Percentiles rank a stretch among this genome's conserved stretches.
phyloP scores from a whole-genome alignment of 352 stramenopile genomes.

The Phytophthora nicotianae region DNA sequence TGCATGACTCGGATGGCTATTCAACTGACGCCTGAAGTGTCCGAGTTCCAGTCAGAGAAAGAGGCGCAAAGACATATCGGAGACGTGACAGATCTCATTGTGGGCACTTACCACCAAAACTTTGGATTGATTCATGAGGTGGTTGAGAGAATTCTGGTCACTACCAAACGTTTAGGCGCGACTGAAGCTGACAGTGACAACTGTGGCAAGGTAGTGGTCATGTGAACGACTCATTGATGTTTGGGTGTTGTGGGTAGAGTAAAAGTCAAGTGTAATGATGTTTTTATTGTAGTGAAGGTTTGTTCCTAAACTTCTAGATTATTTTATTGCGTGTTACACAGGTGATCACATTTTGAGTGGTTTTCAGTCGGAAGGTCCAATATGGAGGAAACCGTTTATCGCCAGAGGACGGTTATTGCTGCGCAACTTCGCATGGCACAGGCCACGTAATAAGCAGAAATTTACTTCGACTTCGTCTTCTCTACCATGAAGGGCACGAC shows the following conservation, averaged over 20 bases:
- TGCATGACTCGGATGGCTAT: conserved; percentile 28
- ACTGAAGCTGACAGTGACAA: too few species aligned
- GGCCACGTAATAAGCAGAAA: too few species aligned
- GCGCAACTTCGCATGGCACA: too few species aligned
- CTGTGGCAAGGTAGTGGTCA: neutral
- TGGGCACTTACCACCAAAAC: conserved; percentile 31
- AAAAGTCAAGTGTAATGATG: neutral
- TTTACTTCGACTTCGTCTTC: too few species aligned
- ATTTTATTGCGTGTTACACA: too few species aligned
- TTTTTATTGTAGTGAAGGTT: too few species aligned
- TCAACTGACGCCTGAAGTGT: conserved; percentile 32
- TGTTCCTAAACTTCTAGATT: too few species aligned
- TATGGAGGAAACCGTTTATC: too few species aligned
- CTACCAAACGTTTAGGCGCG: neutral
- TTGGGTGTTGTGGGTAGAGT: neutral
- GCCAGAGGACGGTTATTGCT: too few species aligned
- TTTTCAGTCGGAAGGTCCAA: too few species aligned
- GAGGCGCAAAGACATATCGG: conserved; percentile 32
- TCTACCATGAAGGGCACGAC: neutral
- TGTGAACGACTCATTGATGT: neutral
- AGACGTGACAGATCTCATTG: conserved; percentile 35
- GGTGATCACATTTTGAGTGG: too few species aligned
- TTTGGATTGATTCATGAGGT: conserved; percentile 29
- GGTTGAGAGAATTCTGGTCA: conserved; percentile 21
- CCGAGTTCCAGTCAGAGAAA: conserved; percentile 19